Evolutionary conservation across 345 rosid species (phyloP), one percentile per base, ranked within the genome.

Genomic region (Rhizophora mangle): DNA sequence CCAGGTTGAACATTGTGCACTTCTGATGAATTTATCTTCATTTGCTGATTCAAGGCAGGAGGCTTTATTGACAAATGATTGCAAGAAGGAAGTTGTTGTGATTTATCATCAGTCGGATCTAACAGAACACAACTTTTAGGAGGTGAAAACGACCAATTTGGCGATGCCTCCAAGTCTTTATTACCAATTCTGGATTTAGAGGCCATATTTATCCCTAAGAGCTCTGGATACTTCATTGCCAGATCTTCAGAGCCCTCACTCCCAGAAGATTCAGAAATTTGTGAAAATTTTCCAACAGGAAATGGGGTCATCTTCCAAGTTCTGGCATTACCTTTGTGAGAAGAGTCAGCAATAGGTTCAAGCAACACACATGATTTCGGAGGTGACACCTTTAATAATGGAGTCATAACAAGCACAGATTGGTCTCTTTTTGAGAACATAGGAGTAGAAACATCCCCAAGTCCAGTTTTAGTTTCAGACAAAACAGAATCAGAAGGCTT

Each of bases 61-160:
- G 65, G 60, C 47, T 21, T 51, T 20, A 52, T 20, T 26, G 74
- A 69, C 64, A 70, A 58, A 72, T 37, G 32, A 59, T 62, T 74
- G 20, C 18, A 66, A 64, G 82, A 72, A 57, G 69, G 71, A 57
- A 51, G 67, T 63, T 58, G 62, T 19, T 8, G 20, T 53, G 75
- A 61, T 71, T 74, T 83, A 74, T 82, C 90, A 60, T 80, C 82
- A 4, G 73, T 80, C 56, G 87, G 96, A 68, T 85, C 89, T 82
- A 92, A 68, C 71, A 95, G 72, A 72, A 82, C 78, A 81, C 94
- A 92, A 56, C 91, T 86, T 78, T 85, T 92, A n/a, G 91, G 97
- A 69, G 98, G 96, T 36, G 99, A 96, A 73, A 89, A 83, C 24
- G 72, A 78, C 99, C 99, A 92, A 19, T 81, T 71, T 36, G 98